Conservation (phyloP, 805 yeast genomes). For the Candida golubevii region DNA sequence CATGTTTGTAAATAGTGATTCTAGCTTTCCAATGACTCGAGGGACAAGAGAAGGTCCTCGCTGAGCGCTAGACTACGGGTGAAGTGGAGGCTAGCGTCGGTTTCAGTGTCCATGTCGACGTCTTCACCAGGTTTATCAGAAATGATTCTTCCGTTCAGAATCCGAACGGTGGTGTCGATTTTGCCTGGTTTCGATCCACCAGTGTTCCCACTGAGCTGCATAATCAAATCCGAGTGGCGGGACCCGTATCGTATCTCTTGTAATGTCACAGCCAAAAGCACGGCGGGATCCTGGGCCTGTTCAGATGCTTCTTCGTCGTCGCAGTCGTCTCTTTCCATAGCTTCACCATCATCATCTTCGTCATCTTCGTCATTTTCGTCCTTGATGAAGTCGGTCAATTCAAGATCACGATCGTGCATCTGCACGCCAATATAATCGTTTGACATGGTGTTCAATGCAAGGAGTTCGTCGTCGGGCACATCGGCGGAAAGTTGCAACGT, state of each 20-base stretch:
- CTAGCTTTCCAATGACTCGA: slow-evolving; percentile 5
- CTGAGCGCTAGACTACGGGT: slow-evolving; percentile 26
- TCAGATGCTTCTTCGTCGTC: slow-evolving; percentile 6
- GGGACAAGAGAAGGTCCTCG: slow-evolving; percentile 28
- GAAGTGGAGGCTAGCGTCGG: slow-evolving; percentile 18
- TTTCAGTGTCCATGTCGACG: slow-evolving; percentile 19
- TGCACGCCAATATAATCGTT: slow-evolving; percentile 12
- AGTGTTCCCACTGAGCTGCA: slow-evolving; percentile 19
- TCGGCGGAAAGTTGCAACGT: slow-evolving; percentile 33
- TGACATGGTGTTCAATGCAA: slow-evolving; percentile 29
- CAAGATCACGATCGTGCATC: slow-evolving; percentile 11
- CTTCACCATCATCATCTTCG: neutral
- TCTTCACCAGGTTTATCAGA: neutral
- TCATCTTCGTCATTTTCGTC: slow-evolving; percentile 7
- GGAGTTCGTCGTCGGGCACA: slow-evolving; percentile 37
- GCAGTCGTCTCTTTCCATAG: neutral
- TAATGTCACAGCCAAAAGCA: slow-evolving; percentile 12
- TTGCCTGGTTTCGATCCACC: slow-evolving; percentile 1
- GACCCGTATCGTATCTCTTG: slow-evolving; percentile 24
- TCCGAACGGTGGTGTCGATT: slow-evolving; percentile 21
- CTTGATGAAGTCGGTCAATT: slow-evolving; percentile 27
- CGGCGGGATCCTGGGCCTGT: neutral
- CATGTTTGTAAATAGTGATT: slow-evolving; percentile 9
- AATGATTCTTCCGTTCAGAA: slow-evolving; percentile 28
- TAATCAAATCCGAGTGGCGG: slow-evolving; percentile 20